Base-by-base conservation (phyloP, 805 yeast genomes). In the Spathaspora arborariae region DNA sequence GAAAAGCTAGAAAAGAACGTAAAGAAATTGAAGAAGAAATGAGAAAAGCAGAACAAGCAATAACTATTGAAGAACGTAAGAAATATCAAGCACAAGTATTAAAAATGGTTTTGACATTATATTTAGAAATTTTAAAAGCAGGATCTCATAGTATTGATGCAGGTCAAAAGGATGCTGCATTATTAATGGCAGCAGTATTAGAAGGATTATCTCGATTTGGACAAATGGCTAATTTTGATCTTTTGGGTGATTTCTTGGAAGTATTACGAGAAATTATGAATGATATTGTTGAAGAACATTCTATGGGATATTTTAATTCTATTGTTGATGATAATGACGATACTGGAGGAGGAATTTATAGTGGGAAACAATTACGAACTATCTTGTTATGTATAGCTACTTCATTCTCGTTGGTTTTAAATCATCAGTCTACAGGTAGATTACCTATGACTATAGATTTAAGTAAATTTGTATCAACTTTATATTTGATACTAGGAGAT, bases 201-300 rank as follows among this genome's bases (percentile, higher is more conserved):
- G 98, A 94, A 68, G 98, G 98, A 2, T 68, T 94, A 47, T 87
- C 97, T 1, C 81, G 81, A 59, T 90, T 84, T 60, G 96, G 98
- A 2, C 94, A 85, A 57, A 83, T 91, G 82, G 90, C 95, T 20
- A 94, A 94, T 60, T 81, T 92, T 47, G 98, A 94, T 54, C 72
- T 94, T 39, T 76, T 94, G 55, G 98, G 98, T 20, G 99, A 94
- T 62, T 82, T 94, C 65, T 72, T 94, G 44, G 95, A 85, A 60
- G 96, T 91, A 6, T 75, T 94, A 63, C 76, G 91, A 54, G 98
- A 94, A 64, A 78, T 91, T 20, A 80, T 89, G 62, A 56, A 58
- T 10, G 87, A 78, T 46, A 74, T 71, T 16, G 56, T 72, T n/a
- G 69, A 62, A 2, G 78, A 75, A 7, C 75, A 78, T 47, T 58